Conservation (phyloP, 768 basidiomycete species). For the Piloderma croceum region DNA sequence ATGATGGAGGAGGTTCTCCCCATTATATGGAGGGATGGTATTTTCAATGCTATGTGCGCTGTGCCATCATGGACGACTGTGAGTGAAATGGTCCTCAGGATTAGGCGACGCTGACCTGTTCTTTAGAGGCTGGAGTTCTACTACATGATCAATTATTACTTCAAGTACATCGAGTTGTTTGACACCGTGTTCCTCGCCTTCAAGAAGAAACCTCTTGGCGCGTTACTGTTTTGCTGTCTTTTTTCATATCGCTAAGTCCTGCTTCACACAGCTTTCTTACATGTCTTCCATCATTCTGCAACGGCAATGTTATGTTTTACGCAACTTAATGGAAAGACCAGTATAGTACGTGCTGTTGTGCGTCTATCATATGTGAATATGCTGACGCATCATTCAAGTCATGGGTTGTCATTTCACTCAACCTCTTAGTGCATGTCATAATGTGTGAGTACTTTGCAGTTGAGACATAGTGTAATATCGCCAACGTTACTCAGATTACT, state of each 20-base stretch:
- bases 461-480: constrained; percentile 3
- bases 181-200: constrained; percentile 96
- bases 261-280: constrained; percentile 71
- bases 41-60: constrained; percentile 76
- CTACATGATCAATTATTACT: constrained; percentile 99
- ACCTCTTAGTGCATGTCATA: constrained; percentile 89
- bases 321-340: constrained; percentile 92
- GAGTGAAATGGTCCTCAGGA: constrained; percentile 25
- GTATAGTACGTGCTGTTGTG: constrained; percentile 58
- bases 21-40: constrained; percentile 62
- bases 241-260: not conserved
- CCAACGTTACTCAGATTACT: constrained; percentile 66
- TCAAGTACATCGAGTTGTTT: constrained; percentile 94
- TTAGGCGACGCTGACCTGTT: not conserved
- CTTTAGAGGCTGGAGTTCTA: constrained; percentile 84
- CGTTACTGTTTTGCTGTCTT: constrained; percentile 19
- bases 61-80: constrained; percentile 82
- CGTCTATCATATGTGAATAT: not conserved
- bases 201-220: constrained; percentile 97
- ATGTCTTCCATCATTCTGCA: constrained; percentile 99
- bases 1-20: constrained; percentile 92
- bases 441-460: constrained; percentile 72
- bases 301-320: constrained; percentile 93
- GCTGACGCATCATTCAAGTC: constrained; percentile 50
- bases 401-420: constrained; percentile 91